phyloP scores from a whole-genome alignment of 805 yeast species.

The Hanseniaspora thailandica region DNA sequence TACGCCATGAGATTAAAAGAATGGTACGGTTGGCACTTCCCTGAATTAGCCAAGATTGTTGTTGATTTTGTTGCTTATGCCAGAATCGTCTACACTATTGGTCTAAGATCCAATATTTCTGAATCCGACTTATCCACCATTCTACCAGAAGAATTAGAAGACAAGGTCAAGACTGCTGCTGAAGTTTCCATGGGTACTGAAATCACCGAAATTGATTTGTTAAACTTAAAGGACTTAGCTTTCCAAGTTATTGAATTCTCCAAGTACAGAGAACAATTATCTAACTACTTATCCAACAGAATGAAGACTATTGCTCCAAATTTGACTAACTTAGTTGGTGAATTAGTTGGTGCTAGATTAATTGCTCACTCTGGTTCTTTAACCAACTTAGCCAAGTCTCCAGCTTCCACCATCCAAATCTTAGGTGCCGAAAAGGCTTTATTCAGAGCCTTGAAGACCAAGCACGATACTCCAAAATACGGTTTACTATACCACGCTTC shows the following conservation, averaged over 20 bases:
- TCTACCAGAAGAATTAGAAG: conserved; percentile 86
- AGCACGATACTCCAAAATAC: conserved; percentile 96
- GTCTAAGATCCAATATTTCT: conserved; percentile 80
- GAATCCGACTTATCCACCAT: conserved; percentile 83
- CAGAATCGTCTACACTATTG: conserved; percentile 86
- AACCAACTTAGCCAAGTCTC: conserved; percentile 90
- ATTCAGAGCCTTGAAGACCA: conserved; percentile 96
- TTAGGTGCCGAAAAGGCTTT: conserved; percentile 98
- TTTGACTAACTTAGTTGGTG: conserved; percentile 89
- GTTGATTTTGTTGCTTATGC: conserved; percentile 94
- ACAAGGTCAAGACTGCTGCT: conserved; percentile 87
- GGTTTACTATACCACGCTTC: conserved; percentile 96
- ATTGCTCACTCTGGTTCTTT: conserved; percentile 96
- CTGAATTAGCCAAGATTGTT: conserved; percentile 94
- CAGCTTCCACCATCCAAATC: conserved; percentile 96
- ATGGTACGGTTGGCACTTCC: conserved; percentile 99
- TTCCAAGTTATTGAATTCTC: conserved; percentile 94
- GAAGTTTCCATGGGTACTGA: conserved; percentile 99
- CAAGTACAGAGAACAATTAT: conserved; percentile 89
- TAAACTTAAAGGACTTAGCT: conserved; percentile 81
- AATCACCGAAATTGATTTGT: conserved; percentile 80
- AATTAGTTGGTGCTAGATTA: conserved; percentile 94
- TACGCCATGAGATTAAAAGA: conserved; percentile 98
- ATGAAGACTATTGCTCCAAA: conserved; percentile 99
- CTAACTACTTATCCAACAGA: conserved; percentile 80